phyloP scores from a whole-genome alignment of 2,329 filamentous ascomycete genomes.

The Aspergillus sp. region DNA sequence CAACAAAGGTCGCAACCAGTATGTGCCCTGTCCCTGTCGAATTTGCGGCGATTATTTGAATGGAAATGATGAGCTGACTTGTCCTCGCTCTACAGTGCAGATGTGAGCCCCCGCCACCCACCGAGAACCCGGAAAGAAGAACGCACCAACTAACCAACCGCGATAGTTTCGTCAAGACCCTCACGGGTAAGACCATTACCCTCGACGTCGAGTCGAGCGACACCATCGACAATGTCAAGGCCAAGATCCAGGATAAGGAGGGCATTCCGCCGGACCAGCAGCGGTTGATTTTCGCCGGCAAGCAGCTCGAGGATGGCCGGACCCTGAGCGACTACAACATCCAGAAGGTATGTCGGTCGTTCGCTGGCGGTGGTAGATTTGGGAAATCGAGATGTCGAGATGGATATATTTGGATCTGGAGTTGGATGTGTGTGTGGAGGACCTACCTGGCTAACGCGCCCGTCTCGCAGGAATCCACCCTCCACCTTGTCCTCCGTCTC shows the following conservation, averaged over 20 bases:
- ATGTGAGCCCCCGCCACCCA: constrained; percentile 60
- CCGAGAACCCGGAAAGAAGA: no score
- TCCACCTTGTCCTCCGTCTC: constrained; percentile 96
- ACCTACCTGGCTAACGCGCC: constrained; percentile 23
- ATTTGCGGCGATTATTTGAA: constrained; percentile 8
- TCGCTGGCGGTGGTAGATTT: constrained; percentile 3
- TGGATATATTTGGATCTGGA: constrained; percentile 3
- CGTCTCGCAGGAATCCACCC: constrained; percentile 73
- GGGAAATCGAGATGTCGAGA: no score
- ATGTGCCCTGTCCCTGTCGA: constrained; percentile 20
- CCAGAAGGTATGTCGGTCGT: constrained; percentile 66
- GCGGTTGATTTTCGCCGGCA: constrained; percentile 96
- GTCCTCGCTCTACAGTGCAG: constrained; percentile 58
- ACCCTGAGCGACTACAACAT: constrained; percentile 98
- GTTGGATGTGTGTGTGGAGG: constrained; percentile 5
- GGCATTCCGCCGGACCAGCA: constrained; percentile 97
- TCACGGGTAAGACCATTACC: constrained; percentile 99
- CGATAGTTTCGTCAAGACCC: constrained; percentile 99
- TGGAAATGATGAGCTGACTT: constrained; percentile 38
- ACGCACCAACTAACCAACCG: no score
- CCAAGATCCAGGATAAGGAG: constrained; percentile 99
- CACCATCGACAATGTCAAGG: constrained; percentile 99
- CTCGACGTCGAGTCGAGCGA: constrained; percentile 98
- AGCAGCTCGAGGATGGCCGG: constrained; percentile 97
- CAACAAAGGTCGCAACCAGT: constrained; percentile 40